These are phyloP conservation scores for Austroboletus novae-zelandiae DNA, from an alignment of 1,284 basidiomycete species.

Conservation along the genomic window DNA sequence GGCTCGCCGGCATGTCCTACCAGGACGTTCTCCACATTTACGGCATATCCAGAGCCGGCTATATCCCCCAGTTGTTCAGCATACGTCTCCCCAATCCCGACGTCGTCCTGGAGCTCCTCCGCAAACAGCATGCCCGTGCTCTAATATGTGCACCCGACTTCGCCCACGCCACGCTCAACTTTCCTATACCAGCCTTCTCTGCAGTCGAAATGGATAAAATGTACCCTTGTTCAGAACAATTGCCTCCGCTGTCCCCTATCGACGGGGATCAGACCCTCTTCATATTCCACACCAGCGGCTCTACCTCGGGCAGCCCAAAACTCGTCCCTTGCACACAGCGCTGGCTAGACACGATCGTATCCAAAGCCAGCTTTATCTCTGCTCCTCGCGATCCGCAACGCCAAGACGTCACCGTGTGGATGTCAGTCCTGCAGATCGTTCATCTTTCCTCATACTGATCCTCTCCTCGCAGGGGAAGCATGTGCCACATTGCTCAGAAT, in stretches of 20 bases:
- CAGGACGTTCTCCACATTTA: slow-evolving; percentile 68
- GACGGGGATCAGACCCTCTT: slow-evolving; percentile 51
- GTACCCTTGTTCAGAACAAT: slow-evolving; percentile 34
- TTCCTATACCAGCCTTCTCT: slow-evolving; percentile 47
- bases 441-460: slow-evolving; percentile 18
- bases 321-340: slow-evolving; percentile 63
- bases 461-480: slow-evolving; percentile 55
- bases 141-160: slow-evolving; percentile 59
- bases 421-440: slow-evolving; percentile 43
- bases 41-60: slow-evolving; percentile 67
- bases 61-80: slow-evolving; percentile 70
- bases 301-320: slow-evolving; percentile 72
- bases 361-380: slow-evolving; percentile 54
- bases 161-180: slow-evolving; percentile 34
- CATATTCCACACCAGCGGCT: slow-evolving; percentile 73
- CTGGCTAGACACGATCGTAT: slow-evolving; percentile 56
- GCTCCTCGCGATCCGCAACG: slow-evolving; percentile 45
- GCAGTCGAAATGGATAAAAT: slow-evolving; percentile 43
- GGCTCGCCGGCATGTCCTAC: slow-evolving; percentile 68
- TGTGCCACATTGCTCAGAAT: slow-evolving; percentile 67
- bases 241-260: slow-evolving; percentile 45
- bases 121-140: slow-evolving; percentile 53
- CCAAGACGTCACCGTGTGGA: slow-evolving; percentile 67
- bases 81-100: slow-evolving; percentile 65
- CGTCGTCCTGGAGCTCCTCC: slow-evolving; percentile 63